Conservation (phyloP, 305 asterid genomes). For the Solanum hybrid region DNA sequence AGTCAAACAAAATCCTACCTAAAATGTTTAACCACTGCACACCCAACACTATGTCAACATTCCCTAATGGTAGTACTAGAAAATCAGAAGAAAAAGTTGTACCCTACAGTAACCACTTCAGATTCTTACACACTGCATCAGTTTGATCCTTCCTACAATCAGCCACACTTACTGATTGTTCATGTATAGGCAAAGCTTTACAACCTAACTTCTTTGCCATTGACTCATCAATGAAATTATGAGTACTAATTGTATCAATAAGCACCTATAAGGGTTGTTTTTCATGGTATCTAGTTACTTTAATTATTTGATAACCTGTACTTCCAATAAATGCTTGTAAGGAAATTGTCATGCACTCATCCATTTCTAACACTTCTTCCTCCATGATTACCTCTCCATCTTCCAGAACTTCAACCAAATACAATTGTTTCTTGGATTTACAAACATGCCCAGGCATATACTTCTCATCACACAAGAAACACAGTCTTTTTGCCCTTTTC, state of each 20-base stretch:
- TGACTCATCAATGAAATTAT: neutral
- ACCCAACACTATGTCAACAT: neutral
- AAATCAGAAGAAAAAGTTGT: neutral
- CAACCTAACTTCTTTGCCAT: neutral
- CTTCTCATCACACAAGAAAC: neutral
- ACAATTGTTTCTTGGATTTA: neutral
- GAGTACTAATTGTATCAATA: neutral
- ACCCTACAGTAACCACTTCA: neutral
- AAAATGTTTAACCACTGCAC: neutral
- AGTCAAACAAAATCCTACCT: neutral
- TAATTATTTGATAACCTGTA: neutral
- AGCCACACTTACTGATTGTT: neutral
- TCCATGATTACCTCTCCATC: neutral
- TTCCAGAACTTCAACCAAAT: neutral
- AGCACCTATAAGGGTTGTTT: too few relatives aligned
- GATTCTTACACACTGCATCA: too few relatives aligned
- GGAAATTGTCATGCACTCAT: neutral
- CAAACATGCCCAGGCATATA: neutral
- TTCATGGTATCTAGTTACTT: neutral
- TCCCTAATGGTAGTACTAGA: neutral
- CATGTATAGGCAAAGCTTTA: neutral
- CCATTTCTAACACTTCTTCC: too few relatives aligned
- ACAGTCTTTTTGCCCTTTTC: neutral
- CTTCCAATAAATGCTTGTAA: neutral
- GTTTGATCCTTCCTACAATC: neutral